These are phyloP conservation scores for Nannizzia gypsea DNA, from an alignment of 2,329 filamentous ascomycete species.

Conservation along the genomic window DNA sequence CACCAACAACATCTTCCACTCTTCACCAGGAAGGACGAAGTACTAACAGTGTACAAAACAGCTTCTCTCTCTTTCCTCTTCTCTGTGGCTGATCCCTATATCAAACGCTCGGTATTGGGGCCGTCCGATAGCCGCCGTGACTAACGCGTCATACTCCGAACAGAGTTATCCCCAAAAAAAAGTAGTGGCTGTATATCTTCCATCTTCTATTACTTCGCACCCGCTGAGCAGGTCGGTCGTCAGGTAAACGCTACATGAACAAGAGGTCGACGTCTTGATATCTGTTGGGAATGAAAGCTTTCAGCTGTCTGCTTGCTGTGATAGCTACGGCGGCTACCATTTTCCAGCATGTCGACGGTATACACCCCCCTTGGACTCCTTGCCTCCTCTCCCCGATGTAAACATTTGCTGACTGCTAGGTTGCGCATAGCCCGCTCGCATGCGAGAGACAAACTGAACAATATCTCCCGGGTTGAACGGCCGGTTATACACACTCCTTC, in stretches of 20 bases:
- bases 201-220: not conserved
- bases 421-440: constrained; percentile 51
- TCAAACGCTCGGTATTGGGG: not conserved
- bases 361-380: not conserved
- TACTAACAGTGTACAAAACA: too few relatives aligned
- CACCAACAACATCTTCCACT: too few relatives aligned
- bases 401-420: constrained; percentile 4
- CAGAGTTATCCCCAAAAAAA: not conserved
- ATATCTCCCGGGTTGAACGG: constrained; percentile 61
- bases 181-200: not conserved
- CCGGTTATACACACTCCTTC: constrained; percentile 66
- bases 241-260: not conserved
- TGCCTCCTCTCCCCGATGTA: not conserved
- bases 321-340: constrained; percentile 20
- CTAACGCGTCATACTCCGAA: not conserved
- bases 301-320: constrained; percentile 19
- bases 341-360: constrained; percentile 17
- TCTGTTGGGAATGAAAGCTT: constrained; percentile 19
- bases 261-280: not conserved
- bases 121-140: not conserved
- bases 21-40: too few relatives aligned
- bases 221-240: not conserved
- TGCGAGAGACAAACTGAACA: constrained; percentile 63
- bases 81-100: too few relatives aligned
- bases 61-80: too few relatives aligned